phyloP scores from a whole-genome alignment of 2,329 filamentous ascomycete species.

The Aspergillus neoniger region DNA sequence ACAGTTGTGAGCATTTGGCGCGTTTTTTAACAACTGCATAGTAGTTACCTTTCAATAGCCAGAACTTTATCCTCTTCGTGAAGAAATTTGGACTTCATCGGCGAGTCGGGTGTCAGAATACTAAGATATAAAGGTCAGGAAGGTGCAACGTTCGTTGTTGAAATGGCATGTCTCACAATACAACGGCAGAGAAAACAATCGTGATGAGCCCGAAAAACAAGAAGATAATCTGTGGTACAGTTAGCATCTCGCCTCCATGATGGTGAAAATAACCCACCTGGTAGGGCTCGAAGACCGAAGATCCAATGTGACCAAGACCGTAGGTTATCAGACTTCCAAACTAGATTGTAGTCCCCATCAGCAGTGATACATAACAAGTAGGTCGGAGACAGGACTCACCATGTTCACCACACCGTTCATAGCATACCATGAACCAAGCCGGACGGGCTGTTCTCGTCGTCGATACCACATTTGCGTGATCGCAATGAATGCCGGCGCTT shows the following conservation, averaged over 20 bases:
- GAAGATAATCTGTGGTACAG: constrained; percentile 31
- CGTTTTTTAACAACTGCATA: background rate
- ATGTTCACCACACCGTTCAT: constrained; percentile 60
- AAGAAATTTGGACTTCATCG: constrained; percentile 61
- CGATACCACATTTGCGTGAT: constrained; percentile 60
- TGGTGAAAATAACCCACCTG: constrained; percentile 41
- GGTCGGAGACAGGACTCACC: constrained; percentile 28
- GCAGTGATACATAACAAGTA: background rate
- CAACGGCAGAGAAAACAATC: constrained; percentile 52
- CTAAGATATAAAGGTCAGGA: constrained; percentile 14
- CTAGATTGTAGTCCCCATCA: constrained; percentile 17
- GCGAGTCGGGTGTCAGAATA: constrained; percentile 64
- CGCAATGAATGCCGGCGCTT: constrained; percentile 54
- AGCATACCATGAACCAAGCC: constrained; percentile 55
- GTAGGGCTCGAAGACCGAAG: constrained; percentile 50
- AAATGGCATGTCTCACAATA: constrained; percentile 42
- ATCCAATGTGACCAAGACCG: constrained; percentile 53
- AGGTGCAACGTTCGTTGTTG: no score
- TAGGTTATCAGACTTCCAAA: constrained; percentile 58
- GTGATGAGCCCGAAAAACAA: constrained; percentile 51
- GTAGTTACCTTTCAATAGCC: constrained; percentile 54
- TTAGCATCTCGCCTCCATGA: background rate
- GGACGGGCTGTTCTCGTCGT: constrained; percentile 53
- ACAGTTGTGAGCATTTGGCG: constrained; percentile 7
- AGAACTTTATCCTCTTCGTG: constrained; percentile 58